These are phyloP conservation scores for Neofusicoccum laricinum DNA, from an alignment of 2,329 filamentous ascomycete genomes.

Conservation along the genomic window DNA sequence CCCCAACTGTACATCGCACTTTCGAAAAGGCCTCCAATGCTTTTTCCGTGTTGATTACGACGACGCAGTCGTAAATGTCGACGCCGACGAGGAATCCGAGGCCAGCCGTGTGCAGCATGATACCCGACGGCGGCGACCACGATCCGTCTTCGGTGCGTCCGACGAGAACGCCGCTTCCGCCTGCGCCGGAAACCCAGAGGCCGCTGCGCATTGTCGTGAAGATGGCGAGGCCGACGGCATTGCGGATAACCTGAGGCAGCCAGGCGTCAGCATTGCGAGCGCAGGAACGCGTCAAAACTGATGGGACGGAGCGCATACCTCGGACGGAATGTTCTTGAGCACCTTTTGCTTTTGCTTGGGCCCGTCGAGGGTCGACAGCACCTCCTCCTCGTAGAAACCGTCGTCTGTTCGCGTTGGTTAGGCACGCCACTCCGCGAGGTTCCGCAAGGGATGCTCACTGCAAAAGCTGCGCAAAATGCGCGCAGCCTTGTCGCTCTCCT, in stretches of 20 bases:
- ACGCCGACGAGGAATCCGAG: constrained; percentile 88
- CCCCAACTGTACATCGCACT: constrained; percentile 74
- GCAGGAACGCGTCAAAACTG: background rate
- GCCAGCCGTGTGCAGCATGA: constrained; percentile 84
- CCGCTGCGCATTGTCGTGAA: constrained; percentile 96
- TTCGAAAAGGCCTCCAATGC: constrained; percentile 82
- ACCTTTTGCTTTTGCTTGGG: constrained; percentile 62
- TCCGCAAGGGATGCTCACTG: constrained; percentile 53
- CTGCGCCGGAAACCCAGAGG: constrained; percentile 85
- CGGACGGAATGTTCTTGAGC: constrained; percentile 79
- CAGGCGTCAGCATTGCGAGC: background rate
- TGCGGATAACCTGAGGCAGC: constrained; percentile 67
- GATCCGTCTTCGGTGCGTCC: constrained; percentile 79
- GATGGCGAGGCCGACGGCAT: constrained; percentile 85
- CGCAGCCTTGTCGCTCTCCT: constrained; percentile 88
- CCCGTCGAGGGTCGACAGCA: constrained; percentile 43
- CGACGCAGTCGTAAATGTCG: constrained; percentile 93
- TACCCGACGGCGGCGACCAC: constrained; percentile 89
- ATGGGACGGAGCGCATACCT: constrained; percentile 25
- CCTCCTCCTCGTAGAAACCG: constrained; percentile 64
- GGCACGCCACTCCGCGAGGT: background rate
- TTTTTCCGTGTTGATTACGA: constrained; percentile 84
- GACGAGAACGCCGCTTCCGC: constrained; percentile 83
- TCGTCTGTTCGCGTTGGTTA: constrained; percentile 48
- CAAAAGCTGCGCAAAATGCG: constrained; percentile 88